These are phyloP conservation scores for Claviceps spartinae DNA, from an alignment of 2,329 filamentous ascomycete species.

Conservation along the genomic window DNA sequence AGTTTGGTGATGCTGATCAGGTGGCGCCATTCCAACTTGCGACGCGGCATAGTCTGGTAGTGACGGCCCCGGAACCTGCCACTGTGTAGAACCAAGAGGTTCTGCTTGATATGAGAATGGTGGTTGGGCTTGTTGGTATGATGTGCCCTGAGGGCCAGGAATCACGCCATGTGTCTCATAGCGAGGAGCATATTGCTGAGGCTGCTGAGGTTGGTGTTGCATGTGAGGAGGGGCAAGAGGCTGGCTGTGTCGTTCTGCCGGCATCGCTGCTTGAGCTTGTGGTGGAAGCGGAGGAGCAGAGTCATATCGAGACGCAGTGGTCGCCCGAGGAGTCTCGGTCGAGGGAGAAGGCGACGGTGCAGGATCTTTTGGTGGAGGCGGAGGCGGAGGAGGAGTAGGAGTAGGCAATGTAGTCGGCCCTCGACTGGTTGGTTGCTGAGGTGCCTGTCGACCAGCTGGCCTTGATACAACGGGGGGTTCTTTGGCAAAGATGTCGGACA, in stretches of 20 bases:
- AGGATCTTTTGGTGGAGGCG: constrained; percentile 30
- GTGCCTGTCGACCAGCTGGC: constrained; percentile 31
- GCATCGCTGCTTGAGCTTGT: constrained; percentile 11
- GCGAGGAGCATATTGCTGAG: constrained; percentile 6
- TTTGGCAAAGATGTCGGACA: constrained; percentile 82
- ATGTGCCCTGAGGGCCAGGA: not conserved
- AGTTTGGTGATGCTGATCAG: constrained; percentile 5
- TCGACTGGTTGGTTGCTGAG: constrained; percentile 16
- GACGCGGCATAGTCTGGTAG: constrained; percentile 6
- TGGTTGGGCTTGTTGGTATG: constrained; percentile 1
- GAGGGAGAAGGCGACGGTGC: constrained; percentile 12
- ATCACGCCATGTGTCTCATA: not conserved
- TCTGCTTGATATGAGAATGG: not conserved
- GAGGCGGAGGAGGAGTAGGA: constrained; percentile 47
- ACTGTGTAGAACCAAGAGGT: constrained; percentile 9
- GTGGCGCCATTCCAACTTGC: constrained; percentile 3
- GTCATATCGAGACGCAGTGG: constrained; percentile 29
- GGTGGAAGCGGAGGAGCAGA: constrained; percentile 32
- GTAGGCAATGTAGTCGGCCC: constrained; percentile 58
- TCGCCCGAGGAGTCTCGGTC: constrained; percentile 6
- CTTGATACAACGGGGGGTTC: constrained; percentile 82
- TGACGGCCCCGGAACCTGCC: constrained; percentile 10
- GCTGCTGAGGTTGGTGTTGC: constrained; percentile 3
- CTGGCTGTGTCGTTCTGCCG: constrained; percentile 2
- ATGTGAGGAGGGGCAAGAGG: constrained; percentile 8